phyloP scores from a whole-genome alignment of 345 rosid species.

The Lumnitzera littorea region DNA sequence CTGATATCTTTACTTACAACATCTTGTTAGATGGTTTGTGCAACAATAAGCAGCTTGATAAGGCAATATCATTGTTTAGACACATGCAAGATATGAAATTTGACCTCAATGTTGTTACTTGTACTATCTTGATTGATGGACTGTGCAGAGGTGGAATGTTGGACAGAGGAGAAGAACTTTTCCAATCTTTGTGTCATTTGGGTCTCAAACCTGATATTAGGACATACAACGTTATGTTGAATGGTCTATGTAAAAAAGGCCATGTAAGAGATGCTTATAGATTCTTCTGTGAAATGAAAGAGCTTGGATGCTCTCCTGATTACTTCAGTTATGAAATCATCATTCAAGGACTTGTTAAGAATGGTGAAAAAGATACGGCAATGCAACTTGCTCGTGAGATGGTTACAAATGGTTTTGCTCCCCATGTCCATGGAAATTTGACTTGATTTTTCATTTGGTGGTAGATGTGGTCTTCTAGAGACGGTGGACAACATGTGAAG shows the following conservation, averaged over 20 bases:
- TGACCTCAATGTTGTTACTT: conserved; percentile 15
- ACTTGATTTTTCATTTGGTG: too few relatives aligned
- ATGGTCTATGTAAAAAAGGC: conserved; percentile 12
- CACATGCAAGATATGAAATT: conserved; percentile 8
- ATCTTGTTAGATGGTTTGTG: conserved; percentile 22
- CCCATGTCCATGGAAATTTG: neutral
- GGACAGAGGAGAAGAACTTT: conserved; percentile 1
- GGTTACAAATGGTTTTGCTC: neutral
- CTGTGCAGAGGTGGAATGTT: conserved; percentile 23
- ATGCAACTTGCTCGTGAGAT: conserved; percentile 1
- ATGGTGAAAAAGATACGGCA: neutral
- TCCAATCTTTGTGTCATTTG: neutral
- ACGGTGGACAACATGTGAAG: too few relatives aligned
- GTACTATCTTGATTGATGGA: conserved; percentile 25
- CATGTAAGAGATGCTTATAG: conserved; percentile 6
- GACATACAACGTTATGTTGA: conserved; percentile 15
- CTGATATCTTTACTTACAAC: conserved; percentile 1
- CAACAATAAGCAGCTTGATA: conserved; percentile 8
- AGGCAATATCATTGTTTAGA: conserved; percentile 17
- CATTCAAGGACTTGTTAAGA: conserved; percentile 8
- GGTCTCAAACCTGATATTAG: conserved; percentile 12
- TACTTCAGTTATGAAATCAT: conserved; percentile 6
- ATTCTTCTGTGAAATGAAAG: conserved; percentile 16
- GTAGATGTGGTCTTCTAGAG: too few relatives aligned
- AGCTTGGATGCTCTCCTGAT: conserved; percentile 11